Conservation (phyloP, 23 red algal species). For the Agarophyton chilense region DNA sequence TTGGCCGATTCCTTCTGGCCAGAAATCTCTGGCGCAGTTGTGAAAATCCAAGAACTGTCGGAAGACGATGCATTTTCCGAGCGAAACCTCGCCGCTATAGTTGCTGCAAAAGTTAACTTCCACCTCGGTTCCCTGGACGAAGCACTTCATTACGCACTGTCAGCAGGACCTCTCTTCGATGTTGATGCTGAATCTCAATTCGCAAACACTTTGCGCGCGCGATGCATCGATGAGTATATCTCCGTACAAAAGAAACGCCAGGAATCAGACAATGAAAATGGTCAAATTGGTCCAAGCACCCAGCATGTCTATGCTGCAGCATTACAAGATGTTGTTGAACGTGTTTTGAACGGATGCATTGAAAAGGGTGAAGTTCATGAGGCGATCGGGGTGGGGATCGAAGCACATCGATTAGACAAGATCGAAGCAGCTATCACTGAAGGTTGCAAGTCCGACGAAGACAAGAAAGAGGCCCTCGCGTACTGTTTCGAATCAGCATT, state of each 20-base stretch:
- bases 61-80: conserved; percentile 72
- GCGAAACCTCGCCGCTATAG: conserved; percentile 80
- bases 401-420: conserved; percentile 82
- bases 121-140: conserved; percentile 97
- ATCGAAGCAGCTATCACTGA: conserved; percentile 71
- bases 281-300: neutral
- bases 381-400: conserved; percentile 92
- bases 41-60: conserved; percentile 90
- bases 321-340: conserved; percentile 87
- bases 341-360: conserved; percentile 83
- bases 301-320: conserved; percentile 36
- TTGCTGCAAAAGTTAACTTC: conserved; percentile 98
- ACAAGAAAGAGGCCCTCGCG: conserved; percentile 53
- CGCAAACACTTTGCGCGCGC: conserved; percentile 84
- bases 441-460: conserved; percentile 41
- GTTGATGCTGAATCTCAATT: conserved; percentile 86
- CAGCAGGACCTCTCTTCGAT: conserved; percentile 80
- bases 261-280: neutral
- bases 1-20: conserved; percentile 95
- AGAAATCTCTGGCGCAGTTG: conserved; percentile 87
- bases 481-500: conserved; percentile 94
- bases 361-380: conserved; percentile 81
- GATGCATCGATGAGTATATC: conserved; percentile 97
- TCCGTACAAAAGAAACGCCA: conserved; percentile 16
- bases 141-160: conserved; percentile 88